A percentile compares a stretch with the other conserved stretches of the same genome.
phyloP scores from a whole-genome alignment of 2,329 filamentous ascomycete species.

The Pseudogymnoascus sp. region DNA sequence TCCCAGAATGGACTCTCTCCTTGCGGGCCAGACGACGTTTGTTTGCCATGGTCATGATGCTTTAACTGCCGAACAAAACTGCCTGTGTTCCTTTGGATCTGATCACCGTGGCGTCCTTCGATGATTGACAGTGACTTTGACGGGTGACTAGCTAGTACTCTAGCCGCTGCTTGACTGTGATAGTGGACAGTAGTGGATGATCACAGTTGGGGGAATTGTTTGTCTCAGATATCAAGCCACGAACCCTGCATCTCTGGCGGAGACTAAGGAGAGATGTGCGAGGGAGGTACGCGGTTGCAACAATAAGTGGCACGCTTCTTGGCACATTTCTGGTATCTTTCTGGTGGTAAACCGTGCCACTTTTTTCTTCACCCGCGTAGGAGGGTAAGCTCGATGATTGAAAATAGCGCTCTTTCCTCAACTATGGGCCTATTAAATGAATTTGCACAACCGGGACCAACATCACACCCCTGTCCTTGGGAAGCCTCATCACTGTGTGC shows the following conservation, averaged over 20 bases:
- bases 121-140: neutral
- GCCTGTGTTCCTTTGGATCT: neutral
- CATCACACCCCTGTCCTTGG: neutral
- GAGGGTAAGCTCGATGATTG: neutral
- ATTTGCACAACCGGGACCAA: constrained; percentile 1
- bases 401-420: constrained; percentile 3
- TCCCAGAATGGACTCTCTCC: neutral
- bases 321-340: no score
- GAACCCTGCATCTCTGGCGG: neutral
- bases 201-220: neutral
- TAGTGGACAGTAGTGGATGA: neutral
- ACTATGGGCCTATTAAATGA: constrained; percentile 1
- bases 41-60: neutral
- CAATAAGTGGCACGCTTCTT: no score
- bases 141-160: neutral
- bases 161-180: constrained; percentile 7
- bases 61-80: constrained; percentile 1
- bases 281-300: neutral
- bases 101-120: neutral
- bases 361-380: no score
- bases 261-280: neutral
- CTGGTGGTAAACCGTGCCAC: no score
- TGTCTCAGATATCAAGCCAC: neutral
- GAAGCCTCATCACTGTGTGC: constrained; percentile 4
- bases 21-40: neutral